Conservation (phyloP, 345 rosid genomes). For the Boechera retrofracta region DNA sequence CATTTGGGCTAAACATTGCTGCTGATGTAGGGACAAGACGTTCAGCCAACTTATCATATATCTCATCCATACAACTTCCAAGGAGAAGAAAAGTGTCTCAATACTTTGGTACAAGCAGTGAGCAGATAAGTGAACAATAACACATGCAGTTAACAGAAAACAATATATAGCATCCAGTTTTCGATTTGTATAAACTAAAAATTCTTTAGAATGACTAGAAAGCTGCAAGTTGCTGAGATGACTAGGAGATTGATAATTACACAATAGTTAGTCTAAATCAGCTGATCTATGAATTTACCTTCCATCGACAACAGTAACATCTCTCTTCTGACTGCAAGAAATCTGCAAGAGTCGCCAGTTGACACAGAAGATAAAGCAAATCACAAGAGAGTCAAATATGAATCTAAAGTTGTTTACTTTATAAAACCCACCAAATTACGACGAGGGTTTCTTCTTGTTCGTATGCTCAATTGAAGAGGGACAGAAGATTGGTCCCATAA, state of each 20-base stretch:
- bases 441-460: constrained; percentile 46
- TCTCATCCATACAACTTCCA: constrained; percentile 79
- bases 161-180: no score
- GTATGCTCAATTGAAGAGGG: constrained; percentile 43
- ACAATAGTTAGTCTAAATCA: background rate
- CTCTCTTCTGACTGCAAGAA: constrained; percentile 60
- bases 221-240: background rate
- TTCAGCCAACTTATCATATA: constrained; percentile 74
- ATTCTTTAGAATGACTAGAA: background rate
- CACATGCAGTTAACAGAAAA: constrained; percentile 6
- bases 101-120: constrained; percentile 9
- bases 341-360: constrained; percentile 46
- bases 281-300: constrained; percentile 49
- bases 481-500: constrained; percentile 41
- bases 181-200: no score
- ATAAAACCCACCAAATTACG: constrained; percentile 14
- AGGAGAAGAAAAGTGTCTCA: background rate
- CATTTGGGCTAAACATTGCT: constrained; percentile 55
- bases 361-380: constrained; percentile 12
- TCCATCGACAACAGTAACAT: constrained; percentile 57
- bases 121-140: background rate
- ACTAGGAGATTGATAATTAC: background rate
- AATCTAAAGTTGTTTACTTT: background rate
- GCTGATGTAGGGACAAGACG: constrained; percentile 70
- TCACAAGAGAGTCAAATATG: background rate